Evolutionary conservation across 139 green algal species (phyloP), one percentile per base, ranked within the genome.

Genomic region (Zygnema cylindricum): DNA sequence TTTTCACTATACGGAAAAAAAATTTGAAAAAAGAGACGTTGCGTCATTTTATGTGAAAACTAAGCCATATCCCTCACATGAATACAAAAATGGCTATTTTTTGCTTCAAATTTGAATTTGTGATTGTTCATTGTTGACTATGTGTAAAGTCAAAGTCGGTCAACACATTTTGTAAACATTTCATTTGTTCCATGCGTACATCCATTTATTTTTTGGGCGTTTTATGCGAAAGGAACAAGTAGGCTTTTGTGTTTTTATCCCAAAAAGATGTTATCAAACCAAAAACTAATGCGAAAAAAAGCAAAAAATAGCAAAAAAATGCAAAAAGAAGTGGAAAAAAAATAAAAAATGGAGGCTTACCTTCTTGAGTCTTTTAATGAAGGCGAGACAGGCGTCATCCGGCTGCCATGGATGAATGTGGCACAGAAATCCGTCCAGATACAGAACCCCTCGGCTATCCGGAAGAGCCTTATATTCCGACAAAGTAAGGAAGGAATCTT

Each of bases 381-480:
- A 43, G 38, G 3, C 21, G 16, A 54, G 3, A 16, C 71, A 79
- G 71, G 21, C 7, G 16, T 79, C 16, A 16, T 79, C 71, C 71
- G 71, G 71, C 16, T 79, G 71, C 71, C 71, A 79, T 16, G 36
- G 16, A 3, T 79, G 71, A 23, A 79, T 79, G 71, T 79, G 71
- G 71, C 71, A 79, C 71, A 79, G 71, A 41, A 79, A 43, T 3
- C 38, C 36, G 71, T 79, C 71, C 36, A 79, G 11, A 54, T 43
- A 16, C 71, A 79, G 71, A 41, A 3, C 21, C 16, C 71, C 71
- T 11, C 21, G 7, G 16, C 36, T 54, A 25, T 3, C 71, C 16
- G 36, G 36, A 3, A 43, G 36, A 54, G 71, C 36, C 71, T 79
- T 79, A 43, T n/a, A 79, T 16, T 79, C 36, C 36, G 3, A 7